Conservation (phyloP, 2,329 filamentous ascomycete species). For the Sporothrix phasma region DNA sequence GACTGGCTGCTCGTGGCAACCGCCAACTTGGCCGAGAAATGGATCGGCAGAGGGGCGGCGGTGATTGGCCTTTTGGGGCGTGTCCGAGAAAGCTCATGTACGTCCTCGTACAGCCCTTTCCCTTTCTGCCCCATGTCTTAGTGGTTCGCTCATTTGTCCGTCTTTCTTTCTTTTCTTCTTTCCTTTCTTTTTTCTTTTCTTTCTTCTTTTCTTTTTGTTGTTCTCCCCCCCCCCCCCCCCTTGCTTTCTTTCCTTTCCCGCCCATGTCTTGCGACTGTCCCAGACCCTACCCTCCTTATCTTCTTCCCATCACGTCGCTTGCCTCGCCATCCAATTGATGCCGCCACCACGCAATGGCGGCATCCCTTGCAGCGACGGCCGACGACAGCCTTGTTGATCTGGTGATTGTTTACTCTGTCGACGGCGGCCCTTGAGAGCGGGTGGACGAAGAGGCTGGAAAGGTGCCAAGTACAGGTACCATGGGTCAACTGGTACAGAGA, state of each 20-base stretch:
- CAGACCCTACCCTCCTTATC: too few relatives aligned
- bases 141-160: neutral
- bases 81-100: neutral
- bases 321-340: neutral
- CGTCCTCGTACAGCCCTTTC: neutral
- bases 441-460: neutral
- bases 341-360: neutral
- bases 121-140: neutral
- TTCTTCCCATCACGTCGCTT: too few relatives aligned
- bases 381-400: neutral
- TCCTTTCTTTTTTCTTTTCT: neutral
- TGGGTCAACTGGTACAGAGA: too few relatives aligned
- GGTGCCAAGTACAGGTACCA: too few relatives aligned
- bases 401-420: neutral
- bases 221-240: too few relatives aligned
- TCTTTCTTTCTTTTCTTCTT: neutral
- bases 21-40: slow-evolving; percentile 12
- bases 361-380: neutral
- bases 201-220: too few relatives aligned
- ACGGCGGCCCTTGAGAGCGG: too few relatives aligned
- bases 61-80: neutral
- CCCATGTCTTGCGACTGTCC: too few relatives aligned
- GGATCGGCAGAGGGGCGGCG: neutral
- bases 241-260: too few relatives aligned
- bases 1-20: neutral